phyloP scores from a whole-genome alignment of 805 yeast genomes.

The Torulaspora indica region DNA sequence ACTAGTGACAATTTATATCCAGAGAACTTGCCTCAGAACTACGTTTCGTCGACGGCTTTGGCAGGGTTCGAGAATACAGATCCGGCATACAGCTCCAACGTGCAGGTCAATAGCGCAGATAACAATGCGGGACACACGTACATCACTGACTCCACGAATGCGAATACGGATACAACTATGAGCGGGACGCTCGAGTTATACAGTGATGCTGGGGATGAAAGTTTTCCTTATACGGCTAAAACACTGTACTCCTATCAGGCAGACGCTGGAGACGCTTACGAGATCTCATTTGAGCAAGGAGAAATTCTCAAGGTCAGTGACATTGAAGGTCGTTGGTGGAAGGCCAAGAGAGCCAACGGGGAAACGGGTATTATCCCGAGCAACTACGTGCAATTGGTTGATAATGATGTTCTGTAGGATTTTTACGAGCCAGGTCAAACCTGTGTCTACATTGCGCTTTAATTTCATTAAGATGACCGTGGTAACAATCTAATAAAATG shows the following conservation, averaged over 20 bases:
- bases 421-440: neutral
- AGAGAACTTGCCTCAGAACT: constrained; percentile 28
- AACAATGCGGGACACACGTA: constrained; percentile 23
- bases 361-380: constrained; percentile 96
- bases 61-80: constrained; percentile 57
- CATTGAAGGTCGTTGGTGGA: constrained; percentile 98
- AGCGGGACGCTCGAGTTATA: constrained; percentile 36
- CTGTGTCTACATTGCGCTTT: constrained; percentile 1
- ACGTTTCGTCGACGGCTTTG: constrained; percentile 49
- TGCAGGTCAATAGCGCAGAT: constrained; percentile 9
- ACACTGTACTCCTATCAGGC: constrained; percentile 87
- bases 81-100: constrained; percentile 14
- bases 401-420: constrained; percentile 23
- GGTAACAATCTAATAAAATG: constrained; percentile 47
- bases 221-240: constrained; percentile 76
- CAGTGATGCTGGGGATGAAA: constrained; percentile 36
- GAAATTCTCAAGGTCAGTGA: constrained; percentile 90
- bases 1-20: constrained; percentile 14
- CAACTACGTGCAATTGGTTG: constrained; percentile 78
- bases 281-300: constrained; percentile 83
- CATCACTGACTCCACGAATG: constrained; percentile 29
- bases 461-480: neutral
- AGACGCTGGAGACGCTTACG: constrained; percentile 88
- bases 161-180: constrained; percentile 35
- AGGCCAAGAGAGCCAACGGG: constrained; percentile 83